Evolutionary conservation across 2,329 filamentous ascomycete species (phyloP), one percentile per base, ranked within the genome.

Genomic region (Cryphonectria parasitica): DNA sequence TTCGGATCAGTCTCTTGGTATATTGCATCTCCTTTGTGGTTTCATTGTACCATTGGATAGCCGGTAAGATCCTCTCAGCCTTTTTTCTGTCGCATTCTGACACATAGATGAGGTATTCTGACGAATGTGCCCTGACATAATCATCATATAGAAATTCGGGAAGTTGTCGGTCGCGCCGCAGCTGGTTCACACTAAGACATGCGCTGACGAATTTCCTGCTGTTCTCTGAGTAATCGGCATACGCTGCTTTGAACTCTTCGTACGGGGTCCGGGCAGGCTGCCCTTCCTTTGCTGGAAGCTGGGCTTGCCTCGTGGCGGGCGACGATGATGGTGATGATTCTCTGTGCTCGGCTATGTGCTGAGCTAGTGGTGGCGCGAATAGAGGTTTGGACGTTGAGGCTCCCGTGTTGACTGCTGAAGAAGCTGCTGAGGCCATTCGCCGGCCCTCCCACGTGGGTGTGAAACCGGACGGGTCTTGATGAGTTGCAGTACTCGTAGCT

Each of bases 11-110:
- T n/a, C 75, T 73, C 6, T 73, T 74, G 5, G 74, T 75, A 64
- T 73, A 79, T 28, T 75, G 6, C 13, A 76, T 74, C 17, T 79
- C 74, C 22, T 78, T 77, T 10, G 77, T 77, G 41, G 75, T 77
- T 13, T 76, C 73, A 60, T 79, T 80, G 52, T 79, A 80, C 79
- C 79, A 80, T 13, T 77, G 75, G 41, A 79, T 75, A 22, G 78
- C 77, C 22, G 71, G 75, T 54, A 78, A 58, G 0, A 75, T 74
- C 63, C 75, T 74, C 2, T 69, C 52, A 7, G 74, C 71, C 1
- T 75, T 31, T 1, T 72, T 68, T 15, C 73, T 71, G 43, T 79
- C 76, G 45, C 76, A 79, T 39, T 75, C 69, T 62, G 62, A 69
- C 19, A 79, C 74, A 39, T 80, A 80, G 8, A 75, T 72, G 2